Conservation (phyloP, 768 basidiomycete genomes). For the Leccinum subgranulosum region DNA sequence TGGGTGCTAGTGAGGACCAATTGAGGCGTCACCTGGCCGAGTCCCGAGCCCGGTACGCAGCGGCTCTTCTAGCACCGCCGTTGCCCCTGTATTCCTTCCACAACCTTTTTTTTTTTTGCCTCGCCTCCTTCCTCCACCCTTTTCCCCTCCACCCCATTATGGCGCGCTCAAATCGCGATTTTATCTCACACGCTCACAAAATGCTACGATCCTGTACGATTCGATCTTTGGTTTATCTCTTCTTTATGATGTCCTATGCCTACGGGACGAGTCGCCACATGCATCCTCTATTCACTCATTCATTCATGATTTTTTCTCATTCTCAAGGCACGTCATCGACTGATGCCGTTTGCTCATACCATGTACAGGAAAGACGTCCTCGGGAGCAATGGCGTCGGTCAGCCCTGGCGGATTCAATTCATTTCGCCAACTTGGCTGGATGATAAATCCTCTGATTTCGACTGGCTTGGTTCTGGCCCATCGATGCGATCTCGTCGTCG, state of each 20-base stretch:
- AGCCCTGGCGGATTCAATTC: background rate
- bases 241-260: background rate
- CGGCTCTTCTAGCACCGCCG: background rate
- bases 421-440: background rate
- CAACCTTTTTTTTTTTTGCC: background rate
- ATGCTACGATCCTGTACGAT: background rate
- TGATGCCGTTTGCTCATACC: background rate
- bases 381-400: background rate
- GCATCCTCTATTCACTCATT: background rate
- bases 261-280: background rate
- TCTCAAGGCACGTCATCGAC: background rate
- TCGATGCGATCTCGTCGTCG: background rate
- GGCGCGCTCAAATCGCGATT: background rate
- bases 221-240: background rate
- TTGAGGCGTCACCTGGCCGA: background rate
- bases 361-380: background rate
- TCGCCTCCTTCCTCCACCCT: background rate
- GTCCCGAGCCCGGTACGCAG: background rate
- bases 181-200: background rate
- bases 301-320: background rate
- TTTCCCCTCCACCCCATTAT: background rate
- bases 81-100: background rate
- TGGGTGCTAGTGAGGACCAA: background rate
- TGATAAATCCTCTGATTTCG: background rate
- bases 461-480: background rate